Evolutionary conservation across 352 stramenopile species (phyloP).

Genomic region (Phytophthora vignae): DNA sequence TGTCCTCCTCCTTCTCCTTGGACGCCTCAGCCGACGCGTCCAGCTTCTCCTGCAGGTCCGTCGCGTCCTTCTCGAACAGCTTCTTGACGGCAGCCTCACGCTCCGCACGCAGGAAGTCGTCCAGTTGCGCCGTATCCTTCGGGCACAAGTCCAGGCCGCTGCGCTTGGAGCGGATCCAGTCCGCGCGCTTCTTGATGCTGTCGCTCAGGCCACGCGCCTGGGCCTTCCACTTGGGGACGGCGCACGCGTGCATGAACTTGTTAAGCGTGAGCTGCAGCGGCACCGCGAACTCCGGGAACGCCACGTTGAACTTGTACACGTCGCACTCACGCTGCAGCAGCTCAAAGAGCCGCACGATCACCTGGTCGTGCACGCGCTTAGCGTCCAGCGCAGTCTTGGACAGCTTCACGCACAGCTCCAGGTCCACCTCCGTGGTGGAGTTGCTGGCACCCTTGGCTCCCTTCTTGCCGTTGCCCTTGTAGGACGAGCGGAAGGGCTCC

Average conservation of each 20-base stretch:
- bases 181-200: slow-evolving; percentile 75
- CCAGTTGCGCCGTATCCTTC: slow-evolving; percentile 86
- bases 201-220: slow-evolving; percentile 68
- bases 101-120: slow-evolving; percentile 83
- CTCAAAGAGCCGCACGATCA: slow-evolving; percentile 94
- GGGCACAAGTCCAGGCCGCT: slow-evolving; percentile 90
- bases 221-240: slow-evolving; percentile 84
- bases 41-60: slow-evolving; percentile 76
- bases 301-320: slow-evolving; percentile 96
- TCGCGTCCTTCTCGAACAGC: slow-evolving; percentile 80
- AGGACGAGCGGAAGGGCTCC: slow-evolving; percentile 90
- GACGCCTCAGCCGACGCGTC: slow-evolving; percentile 54
- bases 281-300: slow-evolving; percentile 95
- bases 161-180: slow-evolving; percentile 92
- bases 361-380: slow-evolving; percentile 89
- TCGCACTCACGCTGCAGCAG: slow-evolving; percentile 95
- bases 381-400: slow-evolving; percentile 90
- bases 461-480: slow-evolving; percentile 67
- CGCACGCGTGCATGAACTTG: slow-evolving; percentile 89
- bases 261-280: slow-evolving; percentile 88
- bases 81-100: slow-evolving; percentile 88
- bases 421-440: slow-evolving; percentile 61
- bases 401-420: slow-evolving; percentile 92
- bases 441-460: slow-evolving; percentile 35
- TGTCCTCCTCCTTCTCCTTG: slow-evolving; percentile 48